Percentiles rank a stretch among this genome's conserved stretches.
Evolutionary conservation across 805 yeast genomes (phyloP).

Genomic region (Candida gorgasii): DNA sequence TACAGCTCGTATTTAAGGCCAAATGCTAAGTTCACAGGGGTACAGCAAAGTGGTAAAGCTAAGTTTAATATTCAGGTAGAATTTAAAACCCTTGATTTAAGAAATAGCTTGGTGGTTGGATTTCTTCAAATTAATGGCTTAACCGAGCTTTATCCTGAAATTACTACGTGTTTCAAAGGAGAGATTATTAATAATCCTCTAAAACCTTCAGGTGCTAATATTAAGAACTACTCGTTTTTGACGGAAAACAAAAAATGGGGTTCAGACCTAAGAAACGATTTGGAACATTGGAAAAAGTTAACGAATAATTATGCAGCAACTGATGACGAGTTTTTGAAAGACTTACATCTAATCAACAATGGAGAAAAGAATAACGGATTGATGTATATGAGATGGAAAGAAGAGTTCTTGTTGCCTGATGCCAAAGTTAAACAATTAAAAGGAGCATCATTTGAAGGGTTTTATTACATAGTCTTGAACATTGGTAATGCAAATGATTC

Average conservation of each 20-base stretch:
- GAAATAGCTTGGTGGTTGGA: conserved; percentile 53
- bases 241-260: conserved; percentile 65
- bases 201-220: conserved; percentile 16
- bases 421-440: conserved; percentile 57
- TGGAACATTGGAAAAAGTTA: conserved; percentile 54
- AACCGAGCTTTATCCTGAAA: conserved; percentile 59
- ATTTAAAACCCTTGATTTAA: conserved; percentile 66
- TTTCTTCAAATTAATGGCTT: conserved; percentile 65
- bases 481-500: conserved; percentile 41
- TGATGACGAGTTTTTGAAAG: conserved; percentile 28
- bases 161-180: conserved; percentile 72
- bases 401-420: conserved; percentile 81
- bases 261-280: conserved; percentile 37
- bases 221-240: conserved; percentile 46
- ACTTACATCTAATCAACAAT: conserved; percentile 29
- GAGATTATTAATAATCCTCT: conserved; percentile 60
- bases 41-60: conserved; percentile 67
- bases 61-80: conserved; percentile 70
- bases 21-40: conserved; percentile 62
- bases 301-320: conserved; percentile 51
- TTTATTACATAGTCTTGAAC: conserved; percentile 83
- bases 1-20: conserved; percentile 53
- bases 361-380: conserved; percentile 24
- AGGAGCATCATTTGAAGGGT: conserved; percentile 90
- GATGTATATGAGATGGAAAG: conserved; percentile 95